Conservation (phyloP, 2,329 filamentous ascomycete genomes). For the Onygena corvina region DNA sequence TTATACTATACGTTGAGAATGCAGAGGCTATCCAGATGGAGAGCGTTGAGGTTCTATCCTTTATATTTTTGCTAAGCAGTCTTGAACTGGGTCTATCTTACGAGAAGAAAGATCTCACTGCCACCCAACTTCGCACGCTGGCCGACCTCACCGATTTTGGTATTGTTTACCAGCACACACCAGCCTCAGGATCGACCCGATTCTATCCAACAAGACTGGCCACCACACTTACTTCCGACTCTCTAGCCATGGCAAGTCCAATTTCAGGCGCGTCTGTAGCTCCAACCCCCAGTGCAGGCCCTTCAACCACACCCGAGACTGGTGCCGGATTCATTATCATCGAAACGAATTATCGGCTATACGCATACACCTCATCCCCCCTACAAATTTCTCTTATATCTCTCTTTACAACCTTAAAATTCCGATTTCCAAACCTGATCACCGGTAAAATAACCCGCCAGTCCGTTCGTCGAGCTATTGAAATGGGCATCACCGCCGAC, state of each 20-base stretch:
- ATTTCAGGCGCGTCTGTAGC: conserved; percentile 52
- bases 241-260: conserved; percentile 57
- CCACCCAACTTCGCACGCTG: conserved; percentile 77
- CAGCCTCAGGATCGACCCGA: conserved; percentile 33
- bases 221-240: conserved; percentile 76
- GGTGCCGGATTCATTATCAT: conserved; percentile 72
- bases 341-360: conserved; percentile 95
- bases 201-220: conserved; percentile 89
- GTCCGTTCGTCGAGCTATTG: conserved; percentile 76
- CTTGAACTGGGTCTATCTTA: conserved; percentile 87
- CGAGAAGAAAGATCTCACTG: conserved; percentile 69
- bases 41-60: conserved; percentile 84
- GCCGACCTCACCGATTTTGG: conserved; percentile 83
- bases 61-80: conserved; percentile 88
- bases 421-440: conserved; percentile 88
- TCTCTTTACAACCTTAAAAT: conserved; percentile 76
- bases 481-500: conserved; percentile 81
- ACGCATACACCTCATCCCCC: conserved; percentile 89
- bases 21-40: conserved; percentile 66
- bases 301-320: conserved; percentile 23
- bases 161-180: conserved; percentile 58
- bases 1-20: conserved; percentile 85
- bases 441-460: conserved; percentile 81
- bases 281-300: conserved; percentile 22
- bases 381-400: conserved; percentile 89